Conservation (phyloP, 768 basidiomycete species). For the Tubosaeta brunneosetosa region DNA sequence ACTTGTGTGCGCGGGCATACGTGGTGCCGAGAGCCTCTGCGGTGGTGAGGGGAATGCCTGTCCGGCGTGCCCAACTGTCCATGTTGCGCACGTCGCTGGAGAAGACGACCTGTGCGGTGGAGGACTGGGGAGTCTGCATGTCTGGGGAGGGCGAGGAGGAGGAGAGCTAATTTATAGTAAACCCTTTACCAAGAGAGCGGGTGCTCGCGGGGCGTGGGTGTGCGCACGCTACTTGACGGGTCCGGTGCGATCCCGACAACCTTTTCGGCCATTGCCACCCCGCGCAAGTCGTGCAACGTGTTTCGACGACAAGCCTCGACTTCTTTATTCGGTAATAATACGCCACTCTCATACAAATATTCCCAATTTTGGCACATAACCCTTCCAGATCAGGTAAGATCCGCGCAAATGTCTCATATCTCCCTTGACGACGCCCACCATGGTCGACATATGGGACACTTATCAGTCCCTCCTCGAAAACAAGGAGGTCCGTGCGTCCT, state of each 20-base stretch:
- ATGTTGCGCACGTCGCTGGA: constrained; percentile 76
- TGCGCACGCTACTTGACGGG: constrained; percentile 45
- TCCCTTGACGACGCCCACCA: constrained; percentile 19
- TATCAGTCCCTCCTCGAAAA: constrained; percentile 61
- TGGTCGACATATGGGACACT: constrained; percentile 46
- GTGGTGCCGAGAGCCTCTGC: constrained; percentile 77
- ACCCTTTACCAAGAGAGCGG: constrained; percentile 32
- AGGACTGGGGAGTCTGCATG: constrained; percentile 33
- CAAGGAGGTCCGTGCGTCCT: constrained; percentile 51
- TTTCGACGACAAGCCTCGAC: constrained; percentile 53
- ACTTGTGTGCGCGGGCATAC: constrained; percentile 77
- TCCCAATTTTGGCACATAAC: constrained; percentile 9
- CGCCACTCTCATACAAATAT: no score
- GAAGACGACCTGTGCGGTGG: constrained; percentile 63
- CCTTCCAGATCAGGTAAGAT: constrained; percentile 5
- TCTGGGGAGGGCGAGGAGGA: background rate
- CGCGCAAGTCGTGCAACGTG: constrained; percentile 72
- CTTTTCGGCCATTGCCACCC: constrained; percentile 51
- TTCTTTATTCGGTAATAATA: constrained; percentile 21
- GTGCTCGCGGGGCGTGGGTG: constrained; percentile 35
- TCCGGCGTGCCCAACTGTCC: constrained; percentile 78
- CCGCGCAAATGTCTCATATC: constrained; percentile 19
- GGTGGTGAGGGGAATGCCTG: constrained; percentile 75
- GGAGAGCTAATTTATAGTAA: constrained; percentile 27
- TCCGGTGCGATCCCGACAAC: constrained; percentile 50